Evolutionary conservation across 1,284 basidiomycete species (phyloP).

Genomic region (Amylostereum areolatum): DNA sequence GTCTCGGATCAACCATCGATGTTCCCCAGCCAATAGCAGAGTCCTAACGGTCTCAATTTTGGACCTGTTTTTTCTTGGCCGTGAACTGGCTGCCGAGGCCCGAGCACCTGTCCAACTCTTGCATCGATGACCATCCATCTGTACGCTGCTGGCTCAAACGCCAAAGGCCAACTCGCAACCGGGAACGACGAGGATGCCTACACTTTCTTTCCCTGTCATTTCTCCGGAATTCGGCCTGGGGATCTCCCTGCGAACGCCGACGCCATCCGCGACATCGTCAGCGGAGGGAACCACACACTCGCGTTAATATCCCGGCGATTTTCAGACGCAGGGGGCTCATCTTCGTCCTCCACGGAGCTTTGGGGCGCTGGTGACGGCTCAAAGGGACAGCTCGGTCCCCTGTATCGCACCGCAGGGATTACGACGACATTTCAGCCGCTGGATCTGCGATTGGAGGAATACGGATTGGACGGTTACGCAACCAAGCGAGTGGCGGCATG

Average conservation of each 20-base stretch:
- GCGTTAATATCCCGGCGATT: constrained; percentile 36
- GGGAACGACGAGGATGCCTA: constrained; percentile 53
- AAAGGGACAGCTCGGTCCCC: constrained; percentile 55
- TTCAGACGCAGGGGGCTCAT: constrained; percentile 8
- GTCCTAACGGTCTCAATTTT: too few relatives aligned
- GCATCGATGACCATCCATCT: background rate
- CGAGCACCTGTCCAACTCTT: too few relatives aligned
- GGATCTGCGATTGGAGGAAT: constrained; percentile 27
- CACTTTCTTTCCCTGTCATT: constrained; percentile 44
- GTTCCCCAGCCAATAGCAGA: too few relatives aligned
- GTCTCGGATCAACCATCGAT: too few relatives aligned
- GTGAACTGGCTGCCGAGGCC: too few relatives aligned
- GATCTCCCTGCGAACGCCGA: constrained; percentile 16
- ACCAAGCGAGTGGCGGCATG: constrained; percentile 50
- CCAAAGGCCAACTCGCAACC: constrained; percentile 67
- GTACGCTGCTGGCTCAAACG: constrained; percentile 69
- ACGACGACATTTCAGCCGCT: constrained; percentile 43
- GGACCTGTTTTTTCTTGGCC: too few relatives aligned
- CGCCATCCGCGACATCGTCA: constrained; percentile 38
- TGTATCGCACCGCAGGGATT: constrained; percentile 12
- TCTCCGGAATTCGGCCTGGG: constrained; percentile 17
- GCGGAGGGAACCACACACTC: constrained; percentile 66
- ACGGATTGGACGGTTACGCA: constrained; percentile 29
- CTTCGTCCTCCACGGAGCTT: constrained; percentile 28
- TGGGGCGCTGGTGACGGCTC: constrained; percentile 68